Conservation (phyloP, 805 yeast genomes). For the Teunomyces barrocoloradensis region DNA sequence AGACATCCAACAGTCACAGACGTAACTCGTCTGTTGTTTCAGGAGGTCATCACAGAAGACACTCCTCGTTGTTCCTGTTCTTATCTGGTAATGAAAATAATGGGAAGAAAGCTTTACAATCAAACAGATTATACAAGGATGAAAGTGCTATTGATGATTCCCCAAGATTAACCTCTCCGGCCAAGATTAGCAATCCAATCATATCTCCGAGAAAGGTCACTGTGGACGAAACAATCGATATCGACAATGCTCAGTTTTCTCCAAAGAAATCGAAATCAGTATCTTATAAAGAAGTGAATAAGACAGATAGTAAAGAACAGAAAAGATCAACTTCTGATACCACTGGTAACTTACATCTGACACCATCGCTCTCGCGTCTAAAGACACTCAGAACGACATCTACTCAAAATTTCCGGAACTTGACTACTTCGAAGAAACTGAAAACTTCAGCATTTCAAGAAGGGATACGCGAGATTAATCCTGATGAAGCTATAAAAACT, state of each 20-base stretch:
- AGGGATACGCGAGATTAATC: conserved; percentile 75
- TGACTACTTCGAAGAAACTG: conserved; percentile 51
- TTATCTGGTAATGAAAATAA: conserved; percentile 33
- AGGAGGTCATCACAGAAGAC: conserved; percentile 54
- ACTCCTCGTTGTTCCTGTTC: conserved; percentile 58
- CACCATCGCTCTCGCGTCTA: conserved; percentile 33
- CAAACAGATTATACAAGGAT: conserved; percentile 10
- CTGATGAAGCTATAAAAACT: conserved; percentile 71
- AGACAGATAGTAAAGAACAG: conserved; percentile 19
- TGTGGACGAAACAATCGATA: conserved; percentile 21
- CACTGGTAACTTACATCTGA: conserved; percentile 6
- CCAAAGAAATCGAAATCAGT: conserved; percentile 33
- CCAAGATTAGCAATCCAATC: conserved; percentile 16
- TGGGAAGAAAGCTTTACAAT: conserved; percentile 6
- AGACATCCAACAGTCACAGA: conserved; percentile 26
- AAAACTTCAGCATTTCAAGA: conserved; percentile 81
- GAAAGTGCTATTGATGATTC: background rate
- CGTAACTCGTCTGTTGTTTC: conserved; percentile 28
- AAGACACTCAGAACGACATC: conserved; percentile 55
- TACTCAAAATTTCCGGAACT: conserved; percentile 46
- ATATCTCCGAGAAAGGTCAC: conserved; percentile 7
- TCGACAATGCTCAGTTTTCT: conserved; percentile 31
- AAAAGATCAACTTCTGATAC: conserved; percentile 41
- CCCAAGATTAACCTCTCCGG: conserved; percentile 22
- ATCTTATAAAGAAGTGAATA: conserved; percentile 27